phyloP scores from a whole-genome alignment of 176 grass and related monocot genomes.

The Musa troglodytarum region DNA sequence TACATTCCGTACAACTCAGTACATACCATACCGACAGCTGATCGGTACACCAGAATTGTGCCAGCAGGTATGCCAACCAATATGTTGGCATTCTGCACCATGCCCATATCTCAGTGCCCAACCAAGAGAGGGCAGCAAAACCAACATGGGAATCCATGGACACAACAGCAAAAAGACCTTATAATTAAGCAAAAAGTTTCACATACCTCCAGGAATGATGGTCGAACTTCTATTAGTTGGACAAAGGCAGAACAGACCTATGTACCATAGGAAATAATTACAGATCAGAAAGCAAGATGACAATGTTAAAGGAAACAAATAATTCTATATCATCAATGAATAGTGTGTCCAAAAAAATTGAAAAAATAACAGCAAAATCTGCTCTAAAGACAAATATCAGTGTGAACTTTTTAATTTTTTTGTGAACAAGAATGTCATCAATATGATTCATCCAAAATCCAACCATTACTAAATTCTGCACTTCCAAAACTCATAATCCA shows the following conservation, averaged over 20 bases:
- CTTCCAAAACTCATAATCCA: background rate
- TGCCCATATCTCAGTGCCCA: background rate
- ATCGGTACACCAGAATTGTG: background rate
- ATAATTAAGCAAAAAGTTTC: background rate
- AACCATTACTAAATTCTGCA: background rate
- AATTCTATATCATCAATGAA: background rate
- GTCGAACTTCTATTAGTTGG: conserved; percentile 86
- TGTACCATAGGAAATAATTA: conserved; percentile 11
- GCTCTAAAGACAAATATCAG: background rate
- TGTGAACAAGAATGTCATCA: background rate
- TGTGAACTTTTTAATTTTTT: background rate
- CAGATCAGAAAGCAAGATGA: background rate
- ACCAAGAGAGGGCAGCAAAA: background rate
- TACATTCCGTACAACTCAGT: no score
- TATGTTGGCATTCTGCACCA: background rate
- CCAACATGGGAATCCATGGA: background rate
- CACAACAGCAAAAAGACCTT: conserved; percentile 14
- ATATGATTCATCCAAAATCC: background rate
- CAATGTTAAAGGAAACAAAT: background rate
- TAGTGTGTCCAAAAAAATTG: background rate
- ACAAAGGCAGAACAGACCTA: conserved; percentile 96
- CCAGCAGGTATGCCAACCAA: background rate
- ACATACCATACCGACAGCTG: no score
- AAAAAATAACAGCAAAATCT: background rate
- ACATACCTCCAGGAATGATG: conserved; percentile 83